phyloP scores from a whole-genome alignment of 2,329 filamentous ascomycete species.

The Drechmeria coniospora region DNA sequence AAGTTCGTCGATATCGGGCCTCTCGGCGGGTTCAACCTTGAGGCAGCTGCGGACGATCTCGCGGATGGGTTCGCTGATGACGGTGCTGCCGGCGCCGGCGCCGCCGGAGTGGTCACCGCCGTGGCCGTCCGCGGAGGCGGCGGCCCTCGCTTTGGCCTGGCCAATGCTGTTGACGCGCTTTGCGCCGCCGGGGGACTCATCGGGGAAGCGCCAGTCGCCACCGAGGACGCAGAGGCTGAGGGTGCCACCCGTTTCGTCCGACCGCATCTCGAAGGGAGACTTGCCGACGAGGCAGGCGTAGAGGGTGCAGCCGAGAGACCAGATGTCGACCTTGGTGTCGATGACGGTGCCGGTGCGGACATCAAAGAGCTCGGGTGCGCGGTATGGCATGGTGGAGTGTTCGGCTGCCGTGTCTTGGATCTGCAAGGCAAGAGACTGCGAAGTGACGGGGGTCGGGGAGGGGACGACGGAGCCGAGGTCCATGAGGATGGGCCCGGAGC shows the following conservation, averaged over 20 bases:
- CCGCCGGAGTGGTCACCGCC: constrained; percentile 2
- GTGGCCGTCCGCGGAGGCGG: constrained; percentile 12
- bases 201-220: constrained; percentile 93
- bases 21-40: constrained; percentile 69
- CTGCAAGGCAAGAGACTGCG: constrained; percentile 74
- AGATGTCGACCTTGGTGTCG: constrained; percentile 95
- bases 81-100: constrained; percentile 17
- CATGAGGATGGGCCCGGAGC: constrained; percentile 84
- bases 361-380: constrained; percentile 93
- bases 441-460: constrained; percentile 78
- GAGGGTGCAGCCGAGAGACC: constrained; percentile 93
- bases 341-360: constrained; percentile 85
- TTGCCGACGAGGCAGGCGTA: constrained; percentile 95
- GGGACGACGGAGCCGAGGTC: constrained; percentile 85
- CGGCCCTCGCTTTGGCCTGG: constrained; percentile 14
- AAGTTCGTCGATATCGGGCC: constrained; percentile 75
- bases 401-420: constrained; percentile 92
- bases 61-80: constrained; percentile 70
- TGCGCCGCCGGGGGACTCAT: constrained; percentile 53
- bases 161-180: constrained; percentile 28
- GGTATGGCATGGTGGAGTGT: constrained; percentile 97
- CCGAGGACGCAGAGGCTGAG: constrained; percentile 83
- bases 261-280: constrained; percentile 88
- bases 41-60: constrained; percentile 80
- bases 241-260: constrained; percentile 88